A percentile compares a stretch with the other conserved stretches of the same genome.
Evolutionary conservation across 2,329 filamentous ascomycete species (phyloP).

Genomic region (Domatiomyces catenatus): DNA sequence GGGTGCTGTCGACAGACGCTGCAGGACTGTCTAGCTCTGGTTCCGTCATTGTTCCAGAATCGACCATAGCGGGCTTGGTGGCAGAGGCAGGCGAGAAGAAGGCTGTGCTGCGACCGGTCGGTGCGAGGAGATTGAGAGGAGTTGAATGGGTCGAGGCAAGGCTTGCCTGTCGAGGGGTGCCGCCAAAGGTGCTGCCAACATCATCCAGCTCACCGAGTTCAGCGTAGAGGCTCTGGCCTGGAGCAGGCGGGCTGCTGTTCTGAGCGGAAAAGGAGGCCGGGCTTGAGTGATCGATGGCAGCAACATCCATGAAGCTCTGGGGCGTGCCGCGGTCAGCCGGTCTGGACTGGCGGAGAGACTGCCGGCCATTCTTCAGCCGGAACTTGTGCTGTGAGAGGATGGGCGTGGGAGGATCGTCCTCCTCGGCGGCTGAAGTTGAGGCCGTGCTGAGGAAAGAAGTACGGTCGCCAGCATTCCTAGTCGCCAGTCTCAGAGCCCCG

Average conservation of each 20-base stretch:
- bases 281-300: conserved; percentile 32
- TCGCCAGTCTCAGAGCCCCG: conserved; percentile 19
- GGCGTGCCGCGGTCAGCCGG: conserved; percentile 31
- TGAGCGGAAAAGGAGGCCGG: conserved; percentile 35
- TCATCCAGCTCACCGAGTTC: conserved; percentile 71
- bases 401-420: conserved; percentile 49
- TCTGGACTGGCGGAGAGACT: conserved; percentile 43
- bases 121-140: conserved; percentile 15
- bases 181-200: conserved; percentile 51
- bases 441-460: conserved; percentile 73
- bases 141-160: conserved; percentile 25
- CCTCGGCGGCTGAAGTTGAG: conserved; percentile 67
- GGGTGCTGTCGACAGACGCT: not conserved
- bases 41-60: conserved; percentile 49
- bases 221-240: conserved; percentile 68
- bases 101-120: conserved; percentile 5
- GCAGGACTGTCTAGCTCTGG: conserved; percentile 31
- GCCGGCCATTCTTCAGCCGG: conserved; percentile 55
- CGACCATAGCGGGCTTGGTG: conserved; percentile 35
- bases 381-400: conserved; percentile 51
- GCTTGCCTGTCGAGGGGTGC: conserved; percentile 24
- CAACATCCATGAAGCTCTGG: conserved; percentile 24
- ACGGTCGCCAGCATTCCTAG: conserved; percentile 39
- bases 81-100: conserved; percentile 6
- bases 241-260: conserved; percentile 31